Evolutionary conservation across 1,284 basidiomycete genomes (phyloP).

Genomic region (Phylloboletellus chloephorus): DNA sequence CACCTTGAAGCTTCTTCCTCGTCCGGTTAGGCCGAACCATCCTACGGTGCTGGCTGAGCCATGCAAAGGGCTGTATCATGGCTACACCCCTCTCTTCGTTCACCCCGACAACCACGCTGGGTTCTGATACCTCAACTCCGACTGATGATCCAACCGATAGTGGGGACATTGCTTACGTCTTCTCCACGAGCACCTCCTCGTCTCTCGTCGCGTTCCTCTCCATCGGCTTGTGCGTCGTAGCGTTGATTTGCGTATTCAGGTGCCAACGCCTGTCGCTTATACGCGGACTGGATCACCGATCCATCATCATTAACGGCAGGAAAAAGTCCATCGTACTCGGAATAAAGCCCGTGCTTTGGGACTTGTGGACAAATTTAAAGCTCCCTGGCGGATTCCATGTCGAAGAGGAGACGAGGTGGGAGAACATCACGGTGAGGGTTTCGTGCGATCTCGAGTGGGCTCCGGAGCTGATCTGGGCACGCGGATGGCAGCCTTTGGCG

Average conservation of each 20-base stretch:
- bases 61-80: conserved; percentile 20
- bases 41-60: conserved; percentile 3
- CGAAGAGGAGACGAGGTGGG: conserved; percentile 22
- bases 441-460: not conserved
- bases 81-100: conserved; percentile 5
- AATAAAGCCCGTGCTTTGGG: conserved; percentile 39
- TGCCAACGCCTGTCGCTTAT: conserved; percentile 36
- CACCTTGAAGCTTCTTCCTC: conserved; percentile 9
- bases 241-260: conserved; percentile 39
- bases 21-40: conserved; percentile 3
- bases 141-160: not conserved
- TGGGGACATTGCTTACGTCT: conserved; percentile 13
- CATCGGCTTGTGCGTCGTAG: conserved; percentile 41
- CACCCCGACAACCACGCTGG: conserved; percentile 8
- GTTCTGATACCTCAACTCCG: conserved; percentile 9
- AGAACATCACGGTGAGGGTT: conserved; percentile 26
- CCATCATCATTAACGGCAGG: not conserved
- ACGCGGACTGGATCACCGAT: conserved; percentile 9
- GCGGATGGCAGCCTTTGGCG: conserved; percentile 18
- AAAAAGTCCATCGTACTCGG: conserved; percentile 9
- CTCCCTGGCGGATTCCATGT: not conserved
- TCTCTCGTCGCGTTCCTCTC: conserved; percentile 48
- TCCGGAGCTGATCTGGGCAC: conserved; percentile 1
- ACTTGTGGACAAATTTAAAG: conserved; percentile 31
- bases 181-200: conserved; percentile 34